Base-by-base conservation (phyloP, 257 asterid species). In the Forsythia suspensa region DNA sequence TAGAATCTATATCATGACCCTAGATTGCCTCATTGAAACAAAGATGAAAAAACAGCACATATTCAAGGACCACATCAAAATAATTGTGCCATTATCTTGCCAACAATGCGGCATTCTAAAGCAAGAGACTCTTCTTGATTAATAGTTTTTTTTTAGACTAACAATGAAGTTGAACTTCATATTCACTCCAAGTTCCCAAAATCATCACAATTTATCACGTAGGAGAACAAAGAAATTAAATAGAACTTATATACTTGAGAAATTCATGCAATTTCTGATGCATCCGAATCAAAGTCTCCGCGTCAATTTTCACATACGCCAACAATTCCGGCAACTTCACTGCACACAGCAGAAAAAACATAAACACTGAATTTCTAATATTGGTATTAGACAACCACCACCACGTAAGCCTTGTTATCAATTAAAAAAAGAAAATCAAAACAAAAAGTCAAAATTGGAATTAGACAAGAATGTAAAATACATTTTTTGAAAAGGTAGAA, bases 251-350 rank as follows among this genome's bases (percentile, higher is more conserved):
- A 76, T 90, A 96, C 99, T 87, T 94, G 83, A 96, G 92, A 86
- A 96, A 91, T 57, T 94, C 97, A 7, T 87, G 75, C 88, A 96
- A 82, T 88, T 91, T 96, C 87, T 91, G 97, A 85, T 94, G 98
- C 90, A 96, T 52, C 8, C 84, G 87, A 71, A 70, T 82, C 85
- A 81, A 76, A 16, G 98, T 86, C 84, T 92, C 99, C 81, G 88
- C 97, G 10, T 96, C 97, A 15, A 94, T 87, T 84, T 86, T 91
- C 80, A 88, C 92, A 78, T 80, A 85, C n/a, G 88, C 83, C 89
- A 96, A 81, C 76, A 94, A 63, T 74, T 92, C 99, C 0, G 99
- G 98, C 82, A 96, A 83, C 85, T 94, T 96, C 71, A 96, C 99
- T 94, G 96, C 93, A 87, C 76, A 83, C 36, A 82, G 43, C 73